Conservation (phyloP, 2,329 filamentous ascomycete genomes). For the Blumeriella jaapii region DNA sequence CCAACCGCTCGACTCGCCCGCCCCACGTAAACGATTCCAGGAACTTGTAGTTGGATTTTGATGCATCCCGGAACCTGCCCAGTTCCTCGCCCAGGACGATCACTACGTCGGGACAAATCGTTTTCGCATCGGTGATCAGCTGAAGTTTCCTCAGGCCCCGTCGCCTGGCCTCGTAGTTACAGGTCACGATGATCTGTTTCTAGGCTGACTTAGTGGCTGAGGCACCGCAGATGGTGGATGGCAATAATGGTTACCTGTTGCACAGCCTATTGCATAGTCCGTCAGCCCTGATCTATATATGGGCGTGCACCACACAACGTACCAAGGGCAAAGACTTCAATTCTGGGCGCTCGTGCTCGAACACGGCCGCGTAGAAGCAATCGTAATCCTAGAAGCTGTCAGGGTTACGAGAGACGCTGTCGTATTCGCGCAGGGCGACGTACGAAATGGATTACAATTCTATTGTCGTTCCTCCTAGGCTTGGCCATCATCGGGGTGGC, state of each 20-base stretch:
- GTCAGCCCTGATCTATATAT: slow-evolving; percentile 5
- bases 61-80: slow-evolving; percentile 73
- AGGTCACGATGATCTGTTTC: slow-evolving; percentile 65
- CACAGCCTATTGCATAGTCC: slow-evolving; percentile 22
- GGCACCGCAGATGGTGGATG: slow-evolving; percentile 1
- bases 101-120: slow-evolving; percentile 70
- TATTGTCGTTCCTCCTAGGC: slow-evolving; percentile 10
- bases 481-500: slow-evolving; percentile 7
- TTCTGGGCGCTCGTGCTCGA: slow-evolving; percentile 67
- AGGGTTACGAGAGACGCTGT: slow-evolving; percentile 5
- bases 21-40: slow-evolving; percentile 69
- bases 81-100: slow-evolving; percentile 82
- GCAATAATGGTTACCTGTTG: slow-evolving; percentile 21
- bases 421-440: slow-evolving; percentile 5
- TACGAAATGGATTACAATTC: slow-evolving; percentile 49
- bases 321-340: slow-evolving; percentile 66
- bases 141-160: slow-evolving; percentile 72
- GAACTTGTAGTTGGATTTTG: slow-evolving; percentile 67
- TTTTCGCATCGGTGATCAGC: slow-evolving; percentile 70
- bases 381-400: slow-evolving; percentile 52
- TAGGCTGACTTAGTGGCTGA: slow-evolving; percentile 37
- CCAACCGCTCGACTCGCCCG: slow-evolving; percentile 64
- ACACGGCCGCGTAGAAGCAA: slow-evolving; percentile 85
- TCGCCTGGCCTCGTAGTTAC: slow-evolving; percentile 82
- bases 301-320: slow-evolving; percentile 51